These are phyloP conservation scores for Fusarium liriodendri DNA, from an alignment of 2,329 filamentous ascomycete genomes.

Conservation along the genomic window DNA sequence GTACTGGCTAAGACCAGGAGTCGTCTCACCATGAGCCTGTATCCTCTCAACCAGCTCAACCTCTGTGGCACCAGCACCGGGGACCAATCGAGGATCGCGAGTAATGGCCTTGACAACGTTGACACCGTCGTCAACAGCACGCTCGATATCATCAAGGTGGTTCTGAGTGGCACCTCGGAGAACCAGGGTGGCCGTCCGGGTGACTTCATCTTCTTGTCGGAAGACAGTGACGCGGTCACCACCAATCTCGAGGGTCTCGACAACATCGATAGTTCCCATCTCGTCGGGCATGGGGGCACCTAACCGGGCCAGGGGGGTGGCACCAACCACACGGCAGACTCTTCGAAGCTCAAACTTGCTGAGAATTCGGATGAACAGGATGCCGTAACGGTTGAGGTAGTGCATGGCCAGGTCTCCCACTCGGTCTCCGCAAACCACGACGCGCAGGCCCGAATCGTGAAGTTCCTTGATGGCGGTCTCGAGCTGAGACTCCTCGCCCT, in stretches of 20 bases:
- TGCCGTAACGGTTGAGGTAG: conserved; percentile 97
- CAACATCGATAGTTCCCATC: conserved; percentile 94
- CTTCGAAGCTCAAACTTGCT: conserved; percentile 98
- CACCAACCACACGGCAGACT: conserved; percentile 94
- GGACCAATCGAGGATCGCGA: conserved; percentile 88
- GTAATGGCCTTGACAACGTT: conserved; percentile 99
- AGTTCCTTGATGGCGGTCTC: conserved; percentile 95
- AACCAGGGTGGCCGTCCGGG: conserved; percentile 92
- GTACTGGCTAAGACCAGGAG: conserved; percentile 91
- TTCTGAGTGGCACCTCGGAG: conserved; percentile 97
- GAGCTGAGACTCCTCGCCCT: conserved; percentile 93
- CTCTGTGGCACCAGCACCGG: conserved; percentile 94
- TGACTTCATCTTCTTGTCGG: conserved; percentile 93
- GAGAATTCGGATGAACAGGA: conserved; percentile 94
- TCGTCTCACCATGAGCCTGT: conserved; percentile 90
- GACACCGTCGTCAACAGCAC: conserved; percentile 96
- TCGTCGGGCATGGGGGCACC: conserved; percentile 99
- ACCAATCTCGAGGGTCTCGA: conserved; percentile 97
- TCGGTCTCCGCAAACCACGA: conserved; percentile 92
- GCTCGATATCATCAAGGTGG: conserved; percentile 96
- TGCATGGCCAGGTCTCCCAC: conserved; percentile 96
- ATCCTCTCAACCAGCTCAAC: conserved; percentile 94
- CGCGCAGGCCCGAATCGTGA: conserved; percentile 90
- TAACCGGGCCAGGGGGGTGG: conserved; percentile 93
- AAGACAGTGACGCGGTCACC: conserved; percentile 98